A percentile compares a stretch with the other conserved stretches of the same genome.
phyloP scores from a whole-genome alignment of 495 filamentous ascomycete genomes.

The Halenospora varia region DNA sequence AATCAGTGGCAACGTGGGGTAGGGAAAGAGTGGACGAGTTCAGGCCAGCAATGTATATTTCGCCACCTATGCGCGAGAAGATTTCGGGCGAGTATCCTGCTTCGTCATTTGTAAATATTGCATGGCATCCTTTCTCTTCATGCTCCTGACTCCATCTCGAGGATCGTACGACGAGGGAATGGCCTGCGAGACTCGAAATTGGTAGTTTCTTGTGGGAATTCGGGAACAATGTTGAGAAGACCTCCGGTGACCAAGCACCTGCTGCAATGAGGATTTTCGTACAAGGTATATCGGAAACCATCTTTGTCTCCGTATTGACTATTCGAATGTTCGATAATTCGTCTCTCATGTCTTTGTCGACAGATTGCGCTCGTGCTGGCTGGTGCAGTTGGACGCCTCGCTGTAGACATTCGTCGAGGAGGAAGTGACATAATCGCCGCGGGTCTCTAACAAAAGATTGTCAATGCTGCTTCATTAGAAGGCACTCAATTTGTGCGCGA shows the following conservation, averaged over 20 bases:
- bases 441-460: constrained; percentile 47
- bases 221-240: constrained; percentile 63
- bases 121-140: constrained; percentile 48
- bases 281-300: constrained; percentile 51
- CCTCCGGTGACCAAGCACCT: constrained; percentile 64
- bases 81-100: constrained; percentile 67
- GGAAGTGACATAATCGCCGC: constrained; percentile 54
- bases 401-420: constrained; percentile 51
- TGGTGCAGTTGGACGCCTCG: constrained; percentile 66
- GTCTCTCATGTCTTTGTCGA: constrained; percentile 42
- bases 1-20: constrained; percentile 48
- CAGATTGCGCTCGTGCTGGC: constrained; percentile 50
- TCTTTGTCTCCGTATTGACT: constrained; percentile 36
- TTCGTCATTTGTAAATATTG: constrained; percentile 59
- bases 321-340: constrained; percentile 46
- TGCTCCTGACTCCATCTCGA: constrained; percentile 46
- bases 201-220: constrained; percentile 43
- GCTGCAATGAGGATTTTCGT: constrained; percentile 59
- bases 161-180: constrained; percentile 63
- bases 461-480: too few species aligned
- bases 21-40: constrained; percentile 57
- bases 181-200: constrained; percentile 62
- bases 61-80: constrained; percentile 58
- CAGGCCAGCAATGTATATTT: constrained; percentile 72
- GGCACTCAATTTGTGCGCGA: too few species aligned